phyloP scores from a whole-genome alignment of 106 monocot species.

The Dendrobium catenatum region DNA sequence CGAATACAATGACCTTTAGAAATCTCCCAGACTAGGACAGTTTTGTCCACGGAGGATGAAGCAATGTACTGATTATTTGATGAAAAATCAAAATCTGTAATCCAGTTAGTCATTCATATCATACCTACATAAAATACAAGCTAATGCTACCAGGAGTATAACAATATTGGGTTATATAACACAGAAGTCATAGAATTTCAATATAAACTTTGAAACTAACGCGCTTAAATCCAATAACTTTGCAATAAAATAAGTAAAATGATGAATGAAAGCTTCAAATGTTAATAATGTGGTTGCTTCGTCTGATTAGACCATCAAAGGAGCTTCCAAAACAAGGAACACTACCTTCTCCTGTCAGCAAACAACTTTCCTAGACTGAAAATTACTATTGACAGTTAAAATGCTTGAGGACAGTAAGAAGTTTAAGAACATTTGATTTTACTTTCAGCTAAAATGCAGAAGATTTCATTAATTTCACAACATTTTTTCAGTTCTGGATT shows the following conservation, averaged over 20 bases:
- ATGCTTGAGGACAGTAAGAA: neutral
- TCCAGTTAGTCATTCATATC: slow-evolving; percentile 39
- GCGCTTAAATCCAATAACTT: neutral
- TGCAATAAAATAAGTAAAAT: neutral
- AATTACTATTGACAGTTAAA: neutral
- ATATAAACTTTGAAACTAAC: neutral
- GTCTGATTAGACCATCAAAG: neutral
- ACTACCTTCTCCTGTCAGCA: neutral
- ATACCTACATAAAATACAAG: neutral
- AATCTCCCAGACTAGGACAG: slow-evolving; percentile 91
- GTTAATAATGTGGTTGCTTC: neutral
- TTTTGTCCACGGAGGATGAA: slow-evolving; percentile 95
- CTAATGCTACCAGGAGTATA: neutral
- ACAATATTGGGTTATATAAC: neutral
- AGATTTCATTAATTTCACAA: neutral
- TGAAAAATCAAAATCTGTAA: slow-evolving; percentile 99
- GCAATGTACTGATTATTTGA: slow-evolving; percentile 98
- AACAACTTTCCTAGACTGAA: neutral
- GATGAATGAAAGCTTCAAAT: neutral
- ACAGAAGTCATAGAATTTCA: neutral
- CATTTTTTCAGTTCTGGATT: neutral
- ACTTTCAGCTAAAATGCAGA: neutral
- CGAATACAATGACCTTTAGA: slow-evolving; percentile 80
- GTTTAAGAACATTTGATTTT: neutral
- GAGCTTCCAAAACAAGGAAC: neutral